These are phyloP conservation scores for Eragrostis nindensis DNA, from an alignment of 176 grass and related monocot species.

Conservation along the genomic window DNA sequence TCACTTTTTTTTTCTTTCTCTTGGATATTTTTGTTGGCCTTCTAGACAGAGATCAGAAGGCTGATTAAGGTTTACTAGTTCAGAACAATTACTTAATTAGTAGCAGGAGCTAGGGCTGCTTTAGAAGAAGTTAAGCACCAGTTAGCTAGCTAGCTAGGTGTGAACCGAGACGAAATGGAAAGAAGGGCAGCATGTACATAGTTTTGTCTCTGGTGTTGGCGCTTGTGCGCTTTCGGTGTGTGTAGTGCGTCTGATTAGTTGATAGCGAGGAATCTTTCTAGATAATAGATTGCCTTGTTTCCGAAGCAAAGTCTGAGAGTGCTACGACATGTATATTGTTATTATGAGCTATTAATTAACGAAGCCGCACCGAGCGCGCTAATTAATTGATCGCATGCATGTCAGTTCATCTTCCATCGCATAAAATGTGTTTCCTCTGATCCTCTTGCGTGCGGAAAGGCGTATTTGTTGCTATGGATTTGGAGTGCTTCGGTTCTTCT, in stretches of 20 bases:
- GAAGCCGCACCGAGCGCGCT: background rate
- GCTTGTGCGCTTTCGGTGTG: slow-evolving; percentile 38
- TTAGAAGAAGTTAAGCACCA: slow-evolving; percentile 23
- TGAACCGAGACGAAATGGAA: slow-evolving; percentile 15
- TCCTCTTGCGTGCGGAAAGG: no score
- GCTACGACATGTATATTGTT: slow-evolving; percentile 9
- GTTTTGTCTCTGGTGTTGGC: no score
- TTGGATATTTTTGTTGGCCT: slow-evolving; percentile 40
- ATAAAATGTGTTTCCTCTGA: no score
- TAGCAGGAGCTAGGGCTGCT: background rate
- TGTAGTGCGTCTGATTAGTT: background rate
- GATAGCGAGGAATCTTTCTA: slow-evolving; percentile 49
- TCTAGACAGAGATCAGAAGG: background rate
- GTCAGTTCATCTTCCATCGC: no score
- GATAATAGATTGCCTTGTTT: slow-evolving; percentile 37
- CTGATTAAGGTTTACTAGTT: slow-evolving; percentile 21
- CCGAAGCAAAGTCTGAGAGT: slow-evolving; percentile 47
- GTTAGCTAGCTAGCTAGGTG: background rate
- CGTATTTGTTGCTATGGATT: no score
- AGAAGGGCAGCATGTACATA: slow-evolving; percentile 18
- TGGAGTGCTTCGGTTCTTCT: background rate
- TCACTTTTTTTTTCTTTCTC: background rate
- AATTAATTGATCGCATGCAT: no score
- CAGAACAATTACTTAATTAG: background rate
- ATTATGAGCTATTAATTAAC: background rate